These are phyloP conservation scores for Pelagophyceae sp. DNA, from an alignment of 352 stramenopile species.

Conservation along the genomic window DNA sequence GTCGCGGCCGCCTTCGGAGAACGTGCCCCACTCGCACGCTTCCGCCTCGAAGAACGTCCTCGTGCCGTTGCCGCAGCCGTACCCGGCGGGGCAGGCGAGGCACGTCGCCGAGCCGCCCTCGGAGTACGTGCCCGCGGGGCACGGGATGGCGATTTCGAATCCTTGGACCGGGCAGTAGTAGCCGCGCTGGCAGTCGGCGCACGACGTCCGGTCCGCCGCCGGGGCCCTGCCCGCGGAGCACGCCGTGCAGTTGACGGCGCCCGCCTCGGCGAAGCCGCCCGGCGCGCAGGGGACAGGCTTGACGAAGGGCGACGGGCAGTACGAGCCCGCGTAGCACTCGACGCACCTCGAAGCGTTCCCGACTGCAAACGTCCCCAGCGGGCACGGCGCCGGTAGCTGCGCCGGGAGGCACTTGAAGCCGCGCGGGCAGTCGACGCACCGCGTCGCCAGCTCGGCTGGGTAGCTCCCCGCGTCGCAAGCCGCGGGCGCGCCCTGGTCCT, in stretches of 20 bases:
- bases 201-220: slow-evolving; percentile 47
- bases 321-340: slow-evolving; percentile 54
- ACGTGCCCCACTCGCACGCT: slow-evolving; percentile 26
- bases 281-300: not conserved
- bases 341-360: not conserved
- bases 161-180: slow-evolving; percentile 57
- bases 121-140: slow-evolving; percentile 46
- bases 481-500: slow-evolving; percentile 31
- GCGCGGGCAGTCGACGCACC: slow-evolving; percentile 2
- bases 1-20: slow-evolving; percentile 21
- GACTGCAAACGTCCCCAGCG: not conserved
- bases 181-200: slow-evolving; percentile 31
- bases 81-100: slow-evolving; percentile 63
- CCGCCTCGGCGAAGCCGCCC: not conserved
- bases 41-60: not conserved
- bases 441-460: slow-evolving; percentile 15
- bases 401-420: slow-evolving; percentile 16
- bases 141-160: slow-evolving; percentile 8
- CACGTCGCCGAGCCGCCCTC: slow-evolving; percentile 44
- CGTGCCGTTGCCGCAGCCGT: slow-evolving; percentile 48
- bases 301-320: not conserved
- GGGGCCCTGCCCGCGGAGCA: slow-evolving; percentile 52
- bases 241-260: not conserved
- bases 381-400: slow-evolving; percentile 25
- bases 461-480: slow-evolving; percentile 2